Evolutionary conservation across 2,329 filamentous ascomycete genomes (phyloP).

Genomic region (Massarina eburnea): DNA sequence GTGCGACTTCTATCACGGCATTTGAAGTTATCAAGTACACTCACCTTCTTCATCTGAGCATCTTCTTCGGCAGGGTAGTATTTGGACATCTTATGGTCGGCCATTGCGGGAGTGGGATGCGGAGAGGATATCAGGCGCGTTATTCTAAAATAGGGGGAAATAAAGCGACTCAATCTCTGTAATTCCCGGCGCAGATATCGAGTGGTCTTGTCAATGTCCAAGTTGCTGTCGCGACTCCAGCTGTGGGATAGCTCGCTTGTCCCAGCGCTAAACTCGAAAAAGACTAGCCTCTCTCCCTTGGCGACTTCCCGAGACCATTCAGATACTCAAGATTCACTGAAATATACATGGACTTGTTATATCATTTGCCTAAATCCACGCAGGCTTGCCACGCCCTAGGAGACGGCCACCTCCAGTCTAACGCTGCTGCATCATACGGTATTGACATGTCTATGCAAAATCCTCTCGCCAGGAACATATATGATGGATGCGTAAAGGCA

Average conservation of each 20-base stretch:
- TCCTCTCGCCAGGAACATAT: neutral
- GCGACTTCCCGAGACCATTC: no score
- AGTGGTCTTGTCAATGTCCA: neutral
- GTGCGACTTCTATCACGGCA: no score
- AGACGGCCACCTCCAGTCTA: neutral
- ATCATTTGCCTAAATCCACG: no score
- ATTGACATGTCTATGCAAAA: neutral
- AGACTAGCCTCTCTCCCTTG: neutral
- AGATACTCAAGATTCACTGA: no score
- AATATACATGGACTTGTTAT: no score
- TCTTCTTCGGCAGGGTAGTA: constrained; percentile 98
- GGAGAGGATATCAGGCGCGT: neutral
- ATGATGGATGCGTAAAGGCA: neutral
- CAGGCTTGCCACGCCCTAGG: no score
- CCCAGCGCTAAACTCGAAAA: neutral
- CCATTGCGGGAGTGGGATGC: constrained; percentile 18
- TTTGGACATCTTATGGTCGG: constrained; percentile 82
- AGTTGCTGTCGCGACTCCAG: neutral
- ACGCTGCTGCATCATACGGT: neutral
- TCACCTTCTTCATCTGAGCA: constrained; percentile 87
- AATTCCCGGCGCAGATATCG: neutral
- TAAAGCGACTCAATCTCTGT: neutral
- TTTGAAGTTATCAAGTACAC: constrained; percentile 41
- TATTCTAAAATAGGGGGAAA: neutral
- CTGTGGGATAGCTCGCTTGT: constrained; percentile 5